phyloP scores from a whole-genome alignment of 805 yeast genomes.

The Metschnikowia peoriensis region DNA sequence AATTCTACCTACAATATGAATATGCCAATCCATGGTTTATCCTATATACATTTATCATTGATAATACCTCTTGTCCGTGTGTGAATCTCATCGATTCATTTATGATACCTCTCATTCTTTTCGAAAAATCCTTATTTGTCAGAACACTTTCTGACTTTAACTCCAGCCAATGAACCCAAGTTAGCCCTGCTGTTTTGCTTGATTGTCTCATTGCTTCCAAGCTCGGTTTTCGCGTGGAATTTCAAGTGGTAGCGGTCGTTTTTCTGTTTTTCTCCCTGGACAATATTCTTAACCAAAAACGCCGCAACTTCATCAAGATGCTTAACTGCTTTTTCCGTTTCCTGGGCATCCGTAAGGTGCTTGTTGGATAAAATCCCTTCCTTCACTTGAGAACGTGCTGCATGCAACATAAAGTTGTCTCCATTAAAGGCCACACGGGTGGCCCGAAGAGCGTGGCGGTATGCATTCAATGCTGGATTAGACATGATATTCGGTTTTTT shows the following conservation, averaged over 20 bases:
- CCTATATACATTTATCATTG: background rate
- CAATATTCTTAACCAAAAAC: slow-evolving; percentile 73
- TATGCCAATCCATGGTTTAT: background rate
- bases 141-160: slow-evolving; percentile 44
- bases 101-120: background rate
- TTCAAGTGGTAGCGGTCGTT: slow-evolving; percentile 51
- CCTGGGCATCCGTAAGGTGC: slow-evolving; percentile 31
- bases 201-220: slow-evolving; percentile 86
- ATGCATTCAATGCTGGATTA: slow-evolving; percentile 41
- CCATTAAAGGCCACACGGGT: slow-evolving; percentile 57
- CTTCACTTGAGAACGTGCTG: slow-evolving; percentile 61
- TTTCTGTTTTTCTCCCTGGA: slow-evolving; percentile 66
- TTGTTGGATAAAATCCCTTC: slow-evolving; percentile 46
- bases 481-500: slow-evolving; percentile 4
- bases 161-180: slow-evolving; percentile 48
- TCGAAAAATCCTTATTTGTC: slow-evolving; percentile 6
- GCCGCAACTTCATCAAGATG: slow-evolving; percentile 64
- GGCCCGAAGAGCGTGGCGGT: slow-evolving; percentile 66
- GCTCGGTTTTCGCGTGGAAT: slow-evolving; percentile 78
- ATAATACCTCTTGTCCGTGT: too few relatives aligned
- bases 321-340: slow-evolving; percentile 37
- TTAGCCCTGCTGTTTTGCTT: slow-evolving; percentile 47
- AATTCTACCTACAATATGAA: background rate
- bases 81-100: slow-evolving; percentile 2
- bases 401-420: slow-evolving; percentile 47